Evolutionary conservation across 208 protist species (phyloP), one percentile per base, ranked within the genome.

Genomic region (Wallacemonas sp.): DNA sequence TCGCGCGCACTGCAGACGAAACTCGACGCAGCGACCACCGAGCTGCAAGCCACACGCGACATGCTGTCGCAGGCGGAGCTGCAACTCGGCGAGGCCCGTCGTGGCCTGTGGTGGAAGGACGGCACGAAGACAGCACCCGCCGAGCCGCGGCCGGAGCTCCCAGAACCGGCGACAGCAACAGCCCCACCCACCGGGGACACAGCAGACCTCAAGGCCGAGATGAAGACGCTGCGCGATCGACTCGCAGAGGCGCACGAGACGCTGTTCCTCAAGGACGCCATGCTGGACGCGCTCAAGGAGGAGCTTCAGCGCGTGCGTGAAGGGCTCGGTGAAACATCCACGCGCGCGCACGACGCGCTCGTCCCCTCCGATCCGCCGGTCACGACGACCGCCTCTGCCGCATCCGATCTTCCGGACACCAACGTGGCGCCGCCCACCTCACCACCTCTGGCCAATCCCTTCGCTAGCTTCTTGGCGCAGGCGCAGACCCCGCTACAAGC

Each of bases 291-390:
- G 18, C 18, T 39, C 29, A 0, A 59, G 12, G 20, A 25, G 10
- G 52, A 59, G 52, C 52, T 59, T 5, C 29, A 41, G 7, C 52
- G 39, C 52, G 52, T 59, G 52, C 52, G 52, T 7, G 52, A 36
- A 5, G n/a, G 39, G 20, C 52, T 59, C 16, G 29, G 32, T 41
- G 52, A 18, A 5, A 22, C 49, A 12, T 18, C 10, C 20, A 48
- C 42, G 18, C 42, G 42, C 4, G 18, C 5, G 20, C 42, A 48
- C 12, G 12, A 23, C 10, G 42, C 42, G 11, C 12, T 48, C 12
- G 5, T 48, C n/a, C n/a, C n/a, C n/a, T n/a, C n/a, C n/a, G 94
- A 98, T n/a, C n/a, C n/a, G n/a, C n/a, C n/a, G n/a, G n/a, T n/a
- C n/a, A n/a, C n/a, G n/a, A n/a, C n/a, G n/a, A n/a, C n/a, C n/a